Evolutionary conservation across 768 basidiomycete genomes (phyloP).

Genomic region (Bullera alba): DNA sequence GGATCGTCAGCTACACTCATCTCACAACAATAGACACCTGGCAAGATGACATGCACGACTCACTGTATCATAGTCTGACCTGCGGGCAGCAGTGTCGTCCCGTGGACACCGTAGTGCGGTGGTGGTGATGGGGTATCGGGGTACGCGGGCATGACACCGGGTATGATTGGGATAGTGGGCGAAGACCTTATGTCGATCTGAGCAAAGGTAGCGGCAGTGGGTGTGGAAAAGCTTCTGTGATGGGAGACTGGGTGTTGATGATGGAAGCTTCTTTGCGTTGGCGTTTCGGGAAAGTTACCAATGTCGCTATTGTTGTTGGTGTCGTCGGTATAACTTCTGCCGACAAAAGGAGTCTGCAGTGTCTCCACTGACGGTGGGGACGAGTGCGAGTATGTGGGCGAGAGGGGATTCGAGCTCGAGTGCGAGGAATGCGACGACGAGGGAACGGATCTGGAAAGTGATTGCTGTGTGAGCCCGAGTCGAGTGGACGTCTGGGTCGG

Average conservation of each 20-base stretch:
- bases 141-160: constrained; percentile 15
- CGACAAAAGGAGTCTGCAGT: constrained; percentile 2
- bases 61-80: constrained; percentile 21
- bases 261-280: too few relatives aligned
- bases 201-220: neutral
- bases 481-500: constrained; percentile 1
- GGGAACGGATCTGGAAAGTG: neutral
- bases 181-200: neutral
- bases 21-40: neutral
- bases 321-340: neutral
- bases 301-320: too few relatives aligned
- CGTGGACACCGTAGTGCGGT: constrained; percentile 23
- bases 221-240: neutral
- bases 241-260: too few relatives aligned
- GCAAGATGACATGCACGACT: constrained; percentile 2
- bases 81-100: constrained; percentile 16
- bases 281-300: neutral
- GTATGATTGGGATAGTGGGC: neutral
- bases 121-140: constrained; percentile 32
- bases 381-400: neutral
- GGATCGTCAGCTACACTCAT: neutral
- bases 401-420: neutral
- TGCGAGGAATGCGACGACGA: neutral
- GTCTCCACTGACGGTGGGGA: neutral
- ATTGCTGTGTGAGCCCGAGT: neutral